phyloP scores from a whole-genome alignment of 352 stramenopile species.

The Phytophthora melonis region DNA sequence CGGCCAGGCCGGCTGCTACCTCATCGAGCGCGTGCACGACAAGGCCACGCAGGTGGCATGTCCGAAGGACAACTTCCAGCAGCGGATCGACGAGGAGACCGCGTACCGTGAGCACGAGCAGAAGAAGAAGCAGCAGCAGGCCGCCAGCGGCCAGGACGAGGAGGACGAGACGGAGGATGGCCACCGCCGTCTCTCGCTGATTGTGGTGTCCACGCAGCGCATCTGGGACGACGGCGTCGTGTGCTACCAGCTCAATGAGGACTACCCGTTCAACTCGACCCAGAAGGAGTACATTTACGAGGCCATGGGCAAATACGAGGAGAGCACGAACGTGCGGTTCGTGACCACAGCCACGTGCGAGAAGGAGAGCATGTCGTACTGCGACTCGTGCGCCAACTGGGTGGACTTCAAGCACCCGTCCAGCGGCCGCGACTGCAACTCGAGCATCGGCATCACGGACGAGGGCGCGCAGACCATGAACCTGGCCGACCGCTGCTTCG shows the following conservation, averaged over 20 bases:
- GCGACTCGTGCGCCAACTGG: constrained; percentile 72
- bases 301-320: constrained; percentile 73
- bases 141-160: constrained; percentile 4
- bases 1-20: constrained; percentile 67
- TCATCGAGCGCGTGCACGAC: constrained; percentile 68
- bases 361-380: constrained; percentile 59
- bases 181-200: constrained; percentile 65
- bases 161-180: constrained; percentile 34
- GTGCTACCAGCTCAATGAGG: constrained; percentile 74
- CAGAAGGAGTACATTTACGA: constrained; percentile 71
- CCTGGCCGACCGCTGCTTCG: constrained; percentile 79
- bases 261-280: constrained; percentile 69
- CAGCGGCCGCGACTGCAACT: constrained; percentile 80
- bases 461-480: constrained; percentile 76
- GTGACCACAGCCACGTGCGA: constrained; percentile 60
- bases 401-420: constrained; percentile 83
- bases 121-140: constrained; percentile 14
- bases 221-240: constrained; percentile 77
- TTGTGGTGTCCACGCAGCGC: constrained; percentile 68
- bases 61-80: constrained; percentile 48
- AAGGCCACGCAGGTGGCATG: constrained; percentile 72
- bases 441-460: constrained; percentile 76
- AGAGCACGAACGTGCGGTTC: constrained; percentile 81
- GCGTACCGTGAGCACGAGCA: constrained; percentile 34
- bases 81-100: constrained; percentile 49